Base-by-base conservation (phyloP, 2,329 filamentous ascomycete genomes). In the Pseudogymnoascus verrucosus region DNA sequence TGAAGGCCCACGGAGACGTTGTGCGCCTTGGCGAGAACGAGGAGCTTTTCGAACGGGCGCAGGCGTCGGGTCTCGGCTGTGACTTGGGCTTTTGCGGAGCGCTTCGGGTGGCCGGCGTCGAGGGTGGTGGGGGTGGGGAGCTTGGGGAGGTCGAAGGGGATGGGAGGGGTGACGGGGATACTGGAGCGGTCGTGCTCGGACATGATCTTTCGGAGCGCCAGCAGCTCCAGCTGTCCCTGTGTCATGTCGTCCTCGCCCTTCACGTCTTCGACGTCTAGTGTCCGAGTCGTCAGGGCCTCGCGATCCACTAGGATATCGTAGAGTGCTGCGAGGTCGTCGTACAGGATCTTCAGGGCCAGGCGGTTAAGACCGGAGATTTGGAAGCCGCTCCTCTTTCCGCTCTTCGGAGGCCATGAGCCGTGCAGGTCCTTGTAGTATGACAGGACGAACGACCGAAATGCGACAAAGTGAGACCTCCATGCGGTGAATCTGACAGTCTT, bases 221-320 rank as follows among this genome's bases (percentile, higher is more conserved):
- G 82, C 26, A 85, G 80, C 10, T 84, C 81, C 23, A 88, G 83
- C 65, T 89, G 85, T 21, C 82, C 78, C 2, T 78, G 74, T 10
- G 79, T 78, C 7, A 77, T 76, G 14, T 83, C 78, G 19, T 83
- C 82, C 1, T 82, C 79, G 1, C 81, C 81, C 16, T 28, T 5
- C 6, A 39, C 59, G 14, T 83, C 78, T 16, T 82, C 82, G 0
- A 82, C 80, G 1, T 81, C 81, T 28, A 88, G 86, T 1, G 88
- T 88, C 64, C 93, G 86, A 1, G 90, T 90, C 0, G 93, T 97
- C 31, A 96, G 75, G 36, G 85, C 83, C 26, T 83, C 84, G 23
- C 92, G 87, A 74, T 98, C 91, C 4, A 91, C 95, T 12, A 96
- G 78, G 64, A 96, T 79, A 71, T 98, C 93, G 75, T 98, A 98